A percentile compares a stretch with the other conserved stretches of the same genome.
These are phyloP conservation scores for Cajanus cajan DNA, from an alignment of 306 rosid genomes.

Conservation along the genomic window DNA sequence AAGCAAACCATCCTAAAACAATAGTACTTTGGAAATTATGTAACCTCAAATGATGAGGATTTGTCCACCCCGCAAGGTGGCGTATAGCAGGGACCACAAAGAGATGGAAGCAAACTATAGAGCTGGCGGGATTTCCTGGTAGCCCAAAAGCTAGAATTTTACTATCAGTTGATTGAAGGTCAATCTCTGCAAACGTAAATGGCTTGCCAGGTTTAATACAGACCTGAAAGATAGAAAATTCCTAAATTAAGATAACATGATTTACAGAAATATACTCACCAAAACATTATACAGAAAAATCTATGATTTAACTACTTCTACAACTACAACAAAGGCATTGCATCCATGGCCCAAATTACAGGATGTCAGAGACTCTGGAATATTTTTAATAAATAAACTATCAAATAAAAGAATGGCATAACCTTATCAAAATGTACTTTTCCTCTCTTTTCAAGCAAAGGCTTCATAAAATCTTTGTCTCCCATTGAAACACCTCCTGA, in stretches of 20 bases:
- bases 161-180: conserved; percentile 40
- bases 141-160: conserved; percentile 81
- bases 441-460: conserved; percentile 76
- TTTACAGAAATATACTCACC: conserved; percentile 13
- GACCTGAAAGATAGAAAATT: conserved; percentile 56
- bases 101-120: conserved; percentile 79
- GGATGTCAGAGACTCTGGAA: neutral
- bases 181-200: conserved; percentile 74
- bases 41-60: conserved; percentile 75
- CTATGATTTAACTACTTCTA: conserved; percentile 15
- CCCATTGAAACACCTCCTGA: conserved; percentile 99
- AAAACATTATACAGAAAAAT: conserved; percentile 10
- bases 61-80: conserved; percentile 76
- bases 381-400: neutral
- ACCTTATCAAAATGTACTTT: conserved; percentile 73
- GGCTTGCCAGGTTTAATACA: conserved; percentile 93
- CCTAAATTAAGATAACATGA: conserved; percentile 13
- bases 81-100: conserved; percentile 89
- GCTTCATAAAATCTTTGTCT: conserved; percentile 90
- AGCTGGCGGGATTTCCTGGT: conserved; percentile 96
- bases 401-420: conserved; percentile 7
- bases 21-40: conserved; percentile 14
- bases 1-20: conserved; percentile 16
- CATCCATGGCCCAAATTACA: conserved; percentile 8
- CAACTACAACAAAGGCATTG: conserved; percentile 2